phyloP scores from a whole-genome alignment of 768 basidiomycete species.

The Hypsizygus marmoreus region DNA sequence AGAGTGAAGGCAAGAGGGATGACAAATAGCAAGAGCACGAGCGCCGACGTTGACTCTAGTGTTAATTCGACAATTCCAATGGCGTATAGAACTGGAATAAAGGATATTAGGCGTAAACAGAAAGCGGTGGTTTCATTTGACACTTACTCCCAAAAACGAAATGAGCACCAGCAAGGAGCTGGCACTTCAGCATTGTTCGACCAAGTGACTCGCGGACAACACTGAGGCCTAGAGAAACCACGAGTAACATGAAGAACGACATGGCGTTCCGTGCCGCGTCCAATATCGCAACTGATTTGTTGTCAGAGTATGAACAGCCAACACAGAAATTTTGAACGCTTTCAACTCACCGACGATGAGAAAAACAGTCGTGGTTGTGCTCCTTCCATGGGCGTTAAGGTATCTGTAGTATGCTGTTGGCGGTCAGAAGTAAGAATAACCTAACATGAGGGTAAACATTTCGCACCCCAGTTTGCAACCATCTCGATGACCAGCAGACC shows the following conservation, averaged over 20 bases:
- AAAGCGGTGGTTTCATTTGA: no score
- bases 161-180: conserved; percentile 79
- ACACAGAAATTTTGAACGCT: background rate
- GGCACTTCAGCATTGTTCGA: conserved; percentile 79
- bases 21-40: conserved; percentile 85
- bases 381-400: conserved; percentile 83
- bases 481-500: conserved; percentile 91
- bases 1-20: conserved; percentile 93
- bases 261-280: conserved; percentile 94
- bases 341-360: conserved; percentile 80
- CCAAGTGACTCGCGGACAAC: conserved; percentile 91
- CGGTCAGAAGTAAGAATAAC: conserved; percentile 8
- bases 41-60: conserved; percentile 85
- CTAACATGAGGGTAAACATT: background rate
- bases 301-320: background rate
- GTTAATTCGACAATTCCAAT: conserved; percentile 94
- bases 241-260: conserved; percentile 92
- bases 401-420: conserved; percentile 86
- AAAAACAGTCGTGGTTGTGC: conserved; percentile 79
- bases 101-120: conserved; percentile 3
- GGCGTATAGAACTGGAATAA: conserved; percentile 75
- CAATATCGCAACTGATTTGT: conserved; percentile 76
- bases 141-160: conserved; percentile 90
- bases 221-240: conserved; percentile 90
- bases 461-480: conserved; percentile 85